A percentile compares a stretch with the other conserved stretches of the same genome.
Evolutionary conservation across 768 basidiomycete genomes (phyloP).

Genomic region (Chalciporus chontae): DNA sequence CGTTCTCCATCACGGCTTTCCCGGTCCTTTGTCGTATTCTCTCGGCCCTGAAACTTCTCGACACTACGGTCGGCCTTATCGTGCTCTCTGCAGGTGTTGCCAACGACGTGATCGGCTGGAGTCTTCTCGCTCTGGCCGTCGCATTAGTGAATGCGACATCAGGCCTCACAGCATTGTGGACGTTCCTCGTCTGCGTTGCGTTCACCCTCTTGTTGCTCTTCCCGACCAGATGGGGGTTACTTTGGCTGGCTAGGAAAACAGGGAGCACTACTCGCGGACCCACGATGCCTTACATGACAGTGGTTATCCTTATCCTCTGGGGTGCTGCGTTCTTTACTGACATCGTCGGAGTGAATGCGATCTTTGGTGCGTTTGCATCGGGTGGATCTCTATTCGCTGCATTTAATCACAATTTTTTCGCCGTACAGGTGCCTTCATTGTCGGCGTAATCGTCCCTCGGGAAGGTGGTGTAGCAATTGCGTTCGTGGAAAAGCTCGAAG

Average conservation of each 20-base stretch:
- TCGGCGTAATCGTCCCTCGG: constrained; percentile 79
- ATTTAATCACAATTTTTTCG: not conserved
- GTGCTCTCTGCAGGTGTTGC: constrained; percentile 92
- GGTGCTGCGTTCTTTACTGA: constrained; percentile 91
- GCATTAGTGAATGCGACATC: constrained; percentile 87
- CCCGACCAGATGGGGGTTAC: constrained; percentile 56
- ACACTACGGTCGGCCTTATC: constrained; percentile 90
- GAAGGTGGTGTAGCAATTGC: constrained; percentile 82
- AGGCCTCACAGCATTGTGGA: constrained; percentile 81
- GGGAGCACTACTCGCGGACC: constrained; percentile 83
- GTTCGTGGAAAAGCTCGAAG: constrained; percentile 91
- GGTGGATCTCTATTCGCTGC: too few species aligned
- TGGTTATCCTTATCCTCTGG: constrained; percentile 77
- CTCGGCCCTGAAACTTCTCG: constrained; percentile 84
- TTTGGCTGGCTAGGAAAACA: constrained; percentile 71
- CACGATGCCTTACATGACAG: constrained; percentile 84
- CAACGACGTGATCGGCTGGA: constrained; percentile 88
- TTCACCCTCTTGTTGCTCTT: constrained; percentile 79
- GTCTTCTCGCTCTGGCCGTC: constrained; percentile 82
- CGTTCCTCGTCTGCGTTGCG: constrained; percentile 74
- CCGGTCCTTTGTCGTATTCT: constrained; percentile 89
- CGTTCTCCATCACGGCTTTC: constrained; percentile 86
- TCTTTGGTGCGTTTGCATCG: constrained; percentile 58
- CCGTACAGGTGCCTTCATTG: constrained; percentile 69
- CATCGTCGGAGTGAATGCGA: constrained; percentile 89